Conservation (phyloP, 768 basidiomycete species). For the Boletus pseudo-olivaceus region DNA sequence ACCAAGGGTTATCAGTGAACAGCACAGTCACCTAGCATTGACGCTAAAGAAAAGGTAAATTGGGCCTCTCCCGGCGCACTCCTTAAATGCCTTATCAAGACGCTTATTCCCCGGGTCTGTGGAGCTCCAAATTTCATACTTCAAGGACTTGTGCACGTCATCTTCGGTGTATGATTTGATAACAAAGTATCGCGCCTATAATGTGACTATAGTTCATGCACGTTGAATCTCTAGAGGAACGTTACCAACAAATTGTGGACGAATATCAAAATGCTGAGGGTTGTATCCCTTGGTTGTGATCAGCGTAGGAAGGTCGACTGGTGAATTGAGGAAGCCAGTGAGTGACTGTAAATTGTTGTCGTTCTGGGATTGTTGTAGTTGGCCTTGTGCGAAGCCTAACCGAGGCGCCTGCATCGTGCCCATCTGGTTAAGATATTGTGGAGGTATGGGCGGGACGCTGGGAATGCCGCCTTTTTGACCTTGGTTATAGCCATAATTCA, state of each 20-base stretch:
- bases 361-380: conserved; percentile 26
- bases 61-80: conserved; percentile 85
- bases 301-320: conserved; percentile 83
- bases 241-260: conserved; percentile 67
- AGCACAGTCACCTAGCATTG: conserved; percentile 64
- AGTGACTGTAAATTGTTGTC: conserved; percentile 36
- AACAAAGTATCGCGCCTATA: conserved; percentile 87
- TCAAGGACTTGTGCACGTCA: conserved; percentile 97
- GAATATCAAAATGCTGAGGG: conserved; percentile 76
- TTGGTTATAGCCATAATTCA: conserved; percentile 57
- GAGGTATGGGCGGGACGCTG: conserved; percentile 68
- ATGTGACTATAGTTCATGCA: conserved; percentile 4
- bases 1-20: not conserved
- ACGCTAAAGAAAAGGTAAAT: conserved; percentile 99
- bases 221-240: not conserved
- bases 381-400: conserved; percentile 36
- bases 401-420: conserved; percentile 33
- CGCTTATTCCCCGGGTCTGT: conserved; percentile 97
- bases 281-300: conserved; percentile 91
- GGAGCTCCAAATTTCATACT: conserved; percentile 97
- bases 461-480: conserved; percentile 44
- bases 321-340: conserved; percentile 53
- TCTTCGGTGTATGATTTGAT: conserved; percentile 99
- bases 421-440: conserved; percentile 67
- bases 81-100: conserved; percentile 95